These are phyloP conservation scores for Nectriaceae sp. DNA, from an alignment of 2,329 filamentous ascomycete genomes.

Conservation along the genomic window DNA sequence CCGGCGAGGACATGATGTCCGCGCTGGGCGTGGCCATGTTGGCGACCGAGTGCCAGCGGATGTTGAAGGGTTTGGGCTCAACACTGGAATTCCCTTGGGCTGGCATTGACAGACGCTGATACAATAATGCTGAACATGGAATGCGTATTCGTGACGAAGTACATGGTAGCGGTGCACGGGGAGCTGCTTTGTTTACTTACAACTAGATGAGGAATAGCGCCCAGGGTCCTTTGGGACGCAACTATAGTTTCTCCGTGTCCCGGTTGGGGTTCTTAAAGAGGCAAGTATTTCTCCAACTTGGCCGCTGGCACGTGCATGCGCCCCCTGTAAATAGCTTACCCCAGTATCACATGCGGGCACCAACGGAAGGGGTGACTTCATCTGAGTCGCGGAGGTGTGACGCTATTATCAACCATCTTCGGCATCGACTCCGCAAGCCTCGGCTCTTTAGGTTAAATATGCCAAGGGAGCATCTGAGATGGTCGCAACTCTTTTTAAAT, in stretches of 20 bases:
- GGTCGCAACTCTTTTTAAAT: not conserved
- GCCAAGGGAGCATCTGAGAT: slow-evolving; percentile 13
- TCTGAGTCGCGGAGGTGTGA: slow-evolving; percentile 10
- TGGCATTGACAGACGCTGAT: slow-evolving; percentile 30
- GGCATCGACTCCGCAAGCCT: slow-evolving; percentile 19
- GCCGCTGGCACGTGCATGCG: not conserved
- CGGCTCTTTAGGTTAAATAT: slow-evolving; percentile 11
- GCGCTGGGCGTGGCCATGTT: slow-evolving; percentile 39
- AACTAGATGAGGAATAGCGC: slow-evolving; percentile 24
- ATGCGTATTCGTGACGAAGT: slow-evolving; percentile 14
- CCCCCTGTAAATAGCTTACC: not conserved
- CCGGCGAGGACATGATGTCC: slow-evolving; percentile 52
- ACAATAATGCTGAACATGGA: slow-evolving; percentile 19
- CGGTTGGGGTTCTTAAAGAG: slow-evolving; percentile 5
- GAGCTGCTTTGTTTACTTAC: slow-evolving; percentile 34
- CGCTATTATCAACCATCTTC: slow-evolving; percentile 15
- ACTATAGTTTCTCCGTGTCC: slow-evolving; percentile 27
- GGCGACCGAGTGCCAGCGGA: slow-evolving; percentile 39
- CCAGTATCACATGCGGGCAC: slow-evolving; percentile 28
- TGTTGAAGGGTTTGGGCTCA: slow-evolving; percentile 29
- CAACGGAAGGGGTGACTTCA: slow-evolving; percentile 25
- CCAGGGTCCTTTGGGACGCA: slow-evolving; percentile 14
- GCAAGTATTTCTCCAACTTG: not conserved
- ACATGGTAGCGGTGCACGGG: slow-evolving; percentile 12
- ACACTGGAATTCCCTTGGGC: slow-evolving; percentile 26